A percentile compares a stretch with the other conserved stretches of the same genome.
Conservation (phyloP, 148 eudicot genomes). For the Persicaria maculosa region DNA sequence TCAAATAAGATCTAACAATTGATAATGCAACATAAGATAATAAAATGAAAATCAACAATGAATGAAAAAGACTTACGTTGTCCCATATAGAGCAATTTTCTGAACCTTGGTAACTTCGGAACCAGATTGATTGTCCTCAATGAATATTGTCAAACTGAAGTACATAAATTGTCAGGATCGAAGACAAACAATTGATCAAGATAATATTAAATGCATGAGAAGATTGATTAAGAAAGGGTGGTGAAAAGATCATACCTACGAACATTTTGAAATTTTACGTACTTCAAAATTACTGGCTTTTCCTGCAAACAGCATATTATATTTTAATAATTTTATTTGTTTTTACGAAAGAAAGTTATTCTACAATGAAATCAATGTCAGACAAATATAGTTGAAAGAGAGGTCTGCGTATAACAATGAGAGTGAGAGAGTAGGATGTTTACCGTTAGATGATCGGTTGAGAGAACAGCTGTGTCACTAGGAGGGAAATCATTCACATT, state of each 20-base stretch:
- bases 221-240: background rate
- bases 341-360: background rate
- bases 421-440: constrained; percentile 16
- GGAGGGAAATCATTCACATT: constrained; percentile 93
- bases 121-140: constrained; percentile 94
- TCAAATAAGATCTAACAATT: background rate
- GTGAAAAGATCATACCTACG: constrained; percentile 55
- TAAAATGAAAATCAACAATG: background rate
- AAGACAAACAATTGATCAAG: constrained; percentile 1
- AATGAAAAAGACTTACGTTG: constrained; percentile 65
- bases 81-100: constrained; percentile 74
- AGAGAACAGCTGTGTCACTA: constrained; percentile 62
- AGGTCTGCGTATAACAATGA: background rate
- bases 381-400: background rate
- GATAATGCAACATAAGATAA: background rate
- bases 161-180: constrained; percentile 16
- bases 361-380: background rate
- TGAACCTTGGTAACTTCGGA: constrained; percentile 74
- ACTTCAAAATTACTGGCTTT: constrained; percentile 73
- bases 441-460: constrained; percentile 69
- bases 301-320: constrained; percentile 39
- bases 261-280: constrained; percentile 97
- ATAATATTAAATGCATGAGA: background rate
- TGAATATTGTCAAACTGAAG: constrained; percentile 86
- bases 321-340: background rate